Evolutionary conservation across 2,329 filamentous ascomycete species (phyloP).

Genomic region (Colletotrichum sp.): DNA sequence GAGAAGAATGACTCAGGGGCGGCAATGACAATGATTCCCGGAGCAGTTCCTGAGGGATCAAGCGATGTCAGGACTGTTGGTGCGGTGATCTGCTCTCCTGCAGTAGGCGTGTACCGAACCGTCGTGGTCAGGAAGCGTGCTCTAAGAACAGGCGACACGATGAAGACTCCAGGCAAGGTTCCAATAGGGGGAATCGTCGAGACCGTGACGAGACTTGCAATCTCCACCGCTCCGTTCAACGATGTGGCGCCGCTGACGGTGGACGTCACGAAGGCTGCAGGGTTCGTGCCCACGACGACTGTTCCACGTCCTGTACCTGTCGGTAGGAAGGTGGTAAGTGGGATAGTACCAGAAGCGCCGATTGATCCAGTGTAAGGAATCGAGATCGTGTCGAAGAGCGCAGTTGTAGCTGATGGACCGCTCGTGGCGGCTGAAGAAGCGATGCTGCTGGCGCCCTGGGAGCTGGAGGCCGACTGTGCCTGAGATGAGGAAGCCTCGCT

Average conservation of each 20-base stretch:
- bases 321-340: neutral
- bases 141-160: neutral
- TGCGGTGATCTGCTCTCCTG: neutral
- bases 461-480: neutral
- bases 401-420: neutral
- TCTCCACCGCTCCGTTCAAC: neutral
- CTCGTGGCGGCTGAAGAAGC: neutral
- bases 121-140: neutral
- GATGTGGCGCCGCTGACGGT: neutral
- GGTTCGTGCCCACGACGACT: neutral
- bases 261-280: neutral
- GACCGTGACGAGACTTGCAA: neutral
- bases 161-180: neutral
- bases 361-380: neutral
- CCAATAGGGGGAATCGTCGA: neutral
- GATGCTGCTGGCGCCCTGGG: neutral
- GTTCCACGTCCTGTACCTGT: slow-evolving; percentile 7
- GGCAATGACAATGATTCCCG: neutral
- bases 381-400: neutral
- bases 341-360: neutral
- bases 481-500: neutral
- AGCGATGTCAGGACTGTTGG: neutral
- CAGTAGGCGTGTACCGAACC: neutral
- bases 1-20: neutral
- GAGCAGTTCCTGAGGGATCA: neutral